phyloP scores from a whole-genome alignment of 1,284 basidiomycete genomes.

The Flammula alnicola region DNA sequence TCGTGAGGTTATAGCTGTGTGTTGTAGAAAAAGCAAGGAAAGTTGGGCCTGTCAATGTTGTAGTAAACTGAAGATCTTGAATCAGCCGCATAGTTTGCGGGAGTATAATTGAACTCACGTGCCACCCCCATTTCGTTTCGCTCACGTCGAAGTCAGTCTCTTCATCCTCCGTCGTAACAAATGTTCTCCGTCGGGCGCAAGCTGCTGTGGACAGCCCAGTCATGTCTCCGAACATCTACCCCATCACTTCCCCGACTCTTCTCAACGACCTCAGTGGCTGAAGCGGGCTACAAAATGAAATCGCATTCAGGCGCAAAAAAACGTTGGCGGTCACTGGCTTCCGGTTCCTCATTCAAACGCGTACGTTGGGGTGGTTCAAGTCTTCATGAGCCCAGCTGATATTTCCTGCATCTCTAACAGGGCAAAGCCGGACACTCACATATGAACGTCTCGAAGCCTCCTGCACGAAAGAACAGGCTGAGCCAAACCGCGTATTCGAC shows the following conservation, averaged over 20 bases:
- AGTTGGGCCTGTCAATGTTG: neutral
- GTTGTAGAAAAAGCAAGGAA: constrained; percentile 3
- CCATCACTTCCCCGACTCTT: constrained; percentile 39
- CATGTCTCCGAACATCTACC: constrained; percentile 27
- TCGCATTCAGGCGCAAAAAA: constrained; percentile 83
- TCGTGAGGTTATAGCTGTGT: constrained; percentile 9
- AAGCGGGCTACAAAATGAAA: constrained; percentile 71
- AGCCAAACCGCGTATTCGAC: constrained; percentile 68
- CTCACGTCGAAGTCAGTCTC: neutral
- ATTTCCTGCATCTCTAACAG: constrained; percentile 39
- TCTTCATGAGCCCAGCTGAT: neutral
- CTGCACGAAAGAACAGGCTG: constrained; percentile 68
- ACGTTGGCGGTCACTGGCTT: constrained; percentile 72
- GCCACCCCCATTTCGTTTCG: constrained; percentile 1
- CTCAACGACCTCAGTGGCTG: constrained; percentile 47
- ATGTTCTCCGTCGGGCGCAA: constrained; percentile 24
- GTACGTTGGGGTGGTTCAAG: constrained; percentile 45
- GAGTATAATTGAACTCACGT: constrained; percentile 20
- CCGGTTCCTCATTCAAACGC: constrained; percentile 73
- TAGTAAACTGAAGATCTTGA: constrained; percentile 1
- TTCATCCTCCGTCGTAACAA: constrained; percentile 6
- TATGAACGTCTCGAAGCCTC: constrained; percentile 70
- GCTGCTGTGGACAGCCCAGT: constrained; percentile 27
- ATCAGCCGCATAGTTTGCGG: constrained; percentile 1
- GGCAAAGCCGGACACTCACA: constrained; percentile 72